Conservation (phyloP, 805 yeast genomes). For the Candida stauntonica region DNA sequence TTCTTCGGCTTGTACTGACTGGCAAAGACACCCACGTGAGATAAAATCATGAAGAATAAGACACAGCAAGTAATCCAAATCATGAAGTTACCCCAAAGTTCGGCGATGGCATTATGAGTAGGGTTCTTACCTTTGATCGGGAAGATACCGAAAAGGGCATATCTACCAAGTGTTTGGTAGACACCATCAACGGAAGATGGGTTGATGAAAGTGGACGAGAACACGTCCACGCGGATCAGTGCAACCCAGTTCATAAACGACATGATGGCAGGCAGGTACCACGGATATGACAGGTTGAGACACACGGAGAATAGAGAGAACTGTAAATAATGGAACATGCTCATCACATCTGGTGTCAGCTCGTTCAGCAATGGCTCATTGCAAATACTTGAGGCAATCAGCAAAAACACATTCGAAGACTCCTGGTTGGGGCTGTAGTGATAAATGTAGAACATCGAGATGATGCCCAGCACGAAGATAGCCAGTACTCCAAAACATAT, state of each 20-base stretch:
- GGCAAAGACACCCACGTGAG: constrained; percentile 2
- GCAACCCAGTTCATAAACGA: constrained; percentile 52
- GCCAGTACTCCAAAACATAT: constrained; percentile 36
- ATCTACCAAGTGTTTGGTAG: constrained; percentile 32
- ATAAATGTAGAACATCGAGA: constrained; percentile 32
- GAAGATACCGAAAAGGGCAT: constrained; percentile 8
- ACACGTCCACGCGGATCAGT: constrained; percentile 31
- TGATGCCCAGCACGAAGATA: constrained; percentile 36
- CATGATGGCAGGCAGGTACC: constrained; percentile 53
- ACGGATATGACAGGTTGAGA: constrained; percentile 54
- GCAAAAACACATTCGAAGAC: constrained; percentile 47
- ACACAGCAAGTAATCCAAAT: constrained; percentile 20
- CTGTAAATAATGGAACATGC: constrained; percentile 50
- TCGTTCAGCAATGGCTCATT: constrained; percentile 52
- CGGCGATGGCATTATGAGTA: constrained; percentile 32
- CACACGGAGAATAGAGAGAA: constrained; percentile 55
- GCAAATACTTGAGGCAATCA: constrained; percentile 54
- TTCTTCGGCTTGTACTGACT: neutral
- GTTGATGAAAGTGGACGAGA: constrained; percentile 10
- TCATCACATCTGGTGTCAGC: constrained; percentile 48
- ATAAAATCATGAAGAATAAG: constrained; percentile 2
- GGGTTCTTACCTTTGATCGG: constrained; percentile 37
- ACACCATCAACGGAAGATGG: constrained; percentile 31
- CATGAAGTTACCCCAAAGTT: constrained; percentile 43
- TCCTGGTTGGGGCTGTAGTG: constrained; percentile 56